Evolutionary conservation across 2,329 filamentous ascomycete species (phyloP).

Genomic region (Fusarium sp.): DNA sequence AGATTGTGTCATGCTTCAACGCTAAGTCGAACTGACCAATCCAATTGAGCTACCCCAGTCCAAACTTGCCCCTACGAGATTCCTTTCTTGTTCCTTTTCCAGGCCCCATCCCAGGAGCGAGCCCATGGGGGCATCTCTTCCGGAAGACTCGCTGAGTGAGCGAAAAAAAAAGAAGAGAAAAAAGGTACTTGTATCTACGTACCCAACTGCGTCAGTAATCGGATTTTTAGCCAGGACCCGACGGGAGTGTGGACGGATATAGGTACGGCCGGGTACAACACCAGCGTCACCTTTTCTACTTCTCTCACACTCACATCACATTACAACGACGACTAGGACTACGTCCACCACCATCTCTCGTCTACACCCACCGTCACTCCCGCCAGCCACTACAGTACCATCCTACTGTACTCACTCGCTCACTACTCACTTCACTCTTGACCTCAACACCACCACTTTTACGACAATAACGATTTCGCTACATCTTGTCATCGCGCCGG

Average conservation of each 20-base stretch:
- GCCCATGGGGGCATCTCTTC: conserved; percentile 35
- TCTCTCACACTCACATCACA: conserved; percentile 16
- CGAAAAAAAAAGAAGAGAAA: not conserved
- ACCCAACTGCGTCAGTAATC: conserved; percentile 13
- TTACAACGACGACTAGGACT: conserved; percentile 10
- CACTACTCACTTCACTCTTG: conserved; percentile 19
- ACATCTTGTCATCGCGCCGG: conserved; percentile 21
- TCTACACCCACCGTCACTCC: conserved; percentile 40
- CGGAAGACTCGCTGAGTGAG: conserved; percentile 1
- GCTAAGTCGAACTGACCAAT: conserved; percentile 44
- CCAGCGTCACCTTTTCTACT: conserved; percentile 38
- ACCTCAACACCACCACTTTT: conserved; percentile 36
- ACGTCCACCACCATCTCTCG: conserved; percentile 35
- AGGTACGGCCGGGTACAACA: conserved; percentile 43
- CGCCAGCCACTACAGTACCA: conserved; percentile 38
- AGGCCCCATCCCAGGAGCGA: conserved; percentile 21
- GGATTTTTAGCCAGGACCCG: conserved; percentile 14
- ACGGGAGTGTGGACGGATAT: conserved; percentile 42
- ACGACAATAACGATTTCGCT: conserved; percentile 26
- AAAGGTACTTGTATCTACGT: conserved; percentile 15
- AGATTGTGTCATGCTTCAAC: conserved; percentile 50
- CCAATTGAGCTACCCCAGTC: conserved; percentile 44
- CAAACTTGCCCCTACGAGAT: conserved; percentile 42
- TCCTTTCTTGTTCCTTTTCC: conserved; percentile 39
- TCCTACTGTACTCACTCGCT: conserved; percentile 18